Evolutionary conservation across 1,284 basidiomycete species (phyloP).

Genomic region (Chiua sp.): DNA sequence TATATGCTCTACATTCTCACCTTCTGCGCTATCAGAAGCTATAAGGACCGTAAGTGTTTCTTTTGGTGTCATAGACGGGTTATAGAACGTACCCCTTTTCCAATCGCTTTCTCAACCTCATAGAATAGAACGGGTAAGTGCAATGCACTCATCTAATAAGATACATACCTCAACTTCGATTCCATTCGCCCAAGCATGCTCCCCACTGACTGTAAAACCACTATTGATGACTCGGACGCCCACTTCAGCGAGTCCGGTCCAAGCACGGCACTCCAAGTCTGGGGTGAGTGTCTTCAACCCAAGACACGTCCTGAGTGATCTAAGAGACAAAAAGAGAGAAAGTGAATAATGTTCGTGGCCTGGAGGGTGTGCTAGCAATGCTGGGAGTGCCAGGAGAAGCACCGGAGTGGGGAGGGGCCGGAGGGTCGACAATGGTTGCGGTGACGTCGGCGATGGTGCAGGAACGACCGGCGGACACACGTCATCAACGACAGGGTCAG

Average conservation of each 20-base stretch:
- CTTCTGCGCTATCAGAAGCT: conserved; percentile 70
- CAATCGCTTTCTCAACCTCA: conserved; percentile 56
- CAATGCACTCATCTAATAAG: not conserved
- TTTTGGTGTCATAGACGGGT: not conserved
- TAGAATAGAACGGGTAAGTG: conserved; percentile 4
- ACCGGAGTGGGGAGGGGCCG: conserved; percentile 50
- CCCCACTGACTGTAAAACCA: conserved; percentile 45
- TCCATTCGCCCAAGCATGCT: conserved; percentile 50
- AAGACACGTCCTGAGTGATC: conserved; percentile 60
- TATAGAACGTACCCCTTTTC: conserved; percentile 48
- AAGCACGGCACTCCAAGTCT: conserved; percentile 68
- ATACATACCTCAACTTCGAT: conserved; percentile 56
- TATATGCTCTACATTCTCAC: conserved; percentile 39
- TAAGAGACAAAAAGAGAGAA: conserved; percentile 59
- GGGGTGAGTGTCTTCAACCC: conserved; percentile 53
- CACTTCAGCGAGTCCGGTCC: conserved; percentile 68
- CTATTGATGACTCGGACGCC: conserved; percentile 59
- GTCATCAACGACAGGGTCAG: conserved; percentile 1
- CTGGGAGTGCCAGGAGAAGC: conserved; percentile 65
- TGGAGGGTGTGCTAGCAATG: conserved; percentile 64
- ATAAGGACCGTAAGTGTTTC: conserved; percentile 5
- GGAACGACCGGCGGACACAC: not conserved
- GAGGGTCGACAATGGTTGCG: conserved; percentile 12
- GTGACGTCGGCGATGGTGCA: not conserved
- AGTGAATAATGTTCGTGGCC: conserved; percentile 57